Conservation (phyloP, 352 stramenopile species). For the Phytopythium cucurbitacearum region DNA sequence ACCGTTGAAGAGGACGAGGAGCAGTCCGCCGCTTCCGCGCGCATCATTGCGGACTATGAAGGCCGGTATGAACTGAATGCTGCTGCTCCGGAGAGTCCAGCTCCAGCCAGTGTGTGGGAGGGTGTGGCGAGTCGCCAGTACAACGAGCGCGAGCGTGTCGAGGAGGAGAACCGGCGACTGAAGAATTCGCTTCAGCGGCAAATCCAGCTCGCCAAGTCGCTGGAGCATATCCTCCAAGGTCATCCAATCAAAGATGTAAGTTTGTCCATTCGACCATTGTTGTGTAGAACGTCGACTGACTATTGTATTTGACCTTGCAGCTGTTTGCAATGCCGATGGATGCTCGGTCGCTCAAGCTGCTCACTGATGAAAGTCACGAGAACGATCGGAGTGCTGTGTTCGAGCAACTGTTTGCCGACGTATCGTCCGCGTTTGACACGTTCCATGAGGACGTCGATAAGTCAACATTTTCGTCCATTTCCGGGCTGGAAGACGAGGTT, state of each 20-base stretch:
- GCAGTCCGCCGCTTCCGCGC: background rate
- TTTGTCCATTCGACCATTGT: background rate
- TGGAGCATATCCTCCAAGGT: constrained; percentile 34
- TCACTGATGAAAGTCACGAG: constrained; percentile 8
- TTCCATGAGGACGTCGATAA: constrained; percentile 18
- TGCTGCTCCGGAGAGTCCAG: background rate
- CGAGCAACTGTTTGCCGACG: constrained; percentile 15
- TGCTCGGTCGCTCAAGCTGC: constrained; percentile 4
- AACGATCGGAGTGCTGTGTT: constrained; percentile 19
- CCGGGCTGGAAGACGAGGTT: constrained; percentile 18
- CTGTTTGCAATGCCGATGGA: background rate
- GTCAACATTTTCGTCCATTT: constrained; percentile 13
- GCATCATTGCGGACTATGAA: constrained; percentile 4
- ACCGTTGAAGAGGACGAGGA: constrained; percentile 1
- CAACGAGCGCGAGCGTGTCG: constrained; percentile 25
- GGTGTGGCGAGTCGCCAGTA: constrained; percentile 32
- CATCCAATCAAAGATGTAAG: constrained; percentile 17
- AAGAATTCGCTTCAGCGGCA: constrained; percentile 31
- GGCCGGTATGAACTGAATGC: background rate
- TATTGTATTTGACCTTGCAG: constrained; percentile 3
- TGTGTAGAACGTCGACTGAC: background rate
- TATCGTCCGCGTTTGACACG: constrained; percentile 16
- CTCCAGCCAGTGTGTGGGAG: constrained; percentile 22
- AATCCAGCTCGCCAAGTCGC: constrained; percentile 30
- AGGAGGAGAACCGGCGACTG: constrained; percentile 39